Evolutionary conservation across 2,329 filamentous ascomycete species (phyloP).

Genomic region (Trichoderma atrobrunneum): DNA sequence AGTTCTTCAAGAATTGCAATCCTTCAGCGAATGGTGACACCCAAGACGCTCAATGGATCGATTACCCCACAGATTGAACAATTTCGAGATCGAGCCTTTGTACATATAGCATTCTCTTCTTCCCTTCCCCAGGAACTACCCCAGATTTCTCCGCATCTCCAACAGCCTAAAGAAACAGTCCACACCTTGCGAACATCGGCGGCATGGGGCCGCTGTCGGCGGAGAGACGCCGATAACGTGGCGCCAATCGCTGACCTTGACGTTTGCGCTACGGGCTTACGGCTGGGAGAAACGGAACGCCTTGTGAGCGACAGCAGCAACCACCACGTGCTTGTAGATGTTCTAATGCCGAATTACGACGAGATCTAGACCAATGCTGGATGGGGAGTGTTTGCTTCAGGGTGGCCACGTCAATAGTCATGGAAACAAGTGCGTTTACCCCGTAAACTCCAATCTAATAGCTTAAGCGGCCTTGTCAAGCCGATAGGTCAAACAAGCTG

Average conservation of each 20-base stretch:
- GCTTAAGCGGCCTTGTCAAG: neutral
- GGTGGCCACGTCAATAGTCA: neutral
- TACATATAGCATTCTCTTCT: neutral
- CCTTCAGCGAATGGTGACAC: neutral
- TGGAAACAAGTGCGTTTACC: neutral
- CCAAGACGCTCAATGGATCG: neutral
- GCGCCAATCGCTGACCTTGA: neutral
- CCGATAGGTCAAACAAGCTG: neutral
- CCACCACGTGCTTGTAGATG: neutral
- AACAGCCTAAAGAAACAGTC: neutral
- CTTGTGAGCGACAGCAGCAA: neutral
- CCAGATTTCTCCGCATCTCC: neutral
- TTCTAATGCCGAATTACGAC: neutral
- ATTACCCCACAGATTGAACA: neutral
- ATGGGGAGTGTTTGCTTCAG: neutral
- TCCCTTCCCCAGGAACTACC: neutral
- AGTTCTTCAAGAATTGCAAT: neutral
- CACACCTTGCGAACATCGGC: neutral
- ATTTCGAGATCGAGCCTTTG: neutral
- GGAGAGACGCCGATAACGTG: neutral
- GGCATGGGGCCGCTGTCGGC: neutral
- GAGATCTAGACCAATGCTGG: neutral
- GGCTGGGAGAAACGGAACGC: neutral
- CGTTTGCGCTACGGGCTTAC: neutral
- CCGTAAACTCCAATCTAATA: neutral